Percentiles rank a stretch among this genome's conserved stretches.
phyloP scores from a whole-genome alignment of 2,329 filamentous ascomycete species.

The Talaromyces verruculosus region DNA sequence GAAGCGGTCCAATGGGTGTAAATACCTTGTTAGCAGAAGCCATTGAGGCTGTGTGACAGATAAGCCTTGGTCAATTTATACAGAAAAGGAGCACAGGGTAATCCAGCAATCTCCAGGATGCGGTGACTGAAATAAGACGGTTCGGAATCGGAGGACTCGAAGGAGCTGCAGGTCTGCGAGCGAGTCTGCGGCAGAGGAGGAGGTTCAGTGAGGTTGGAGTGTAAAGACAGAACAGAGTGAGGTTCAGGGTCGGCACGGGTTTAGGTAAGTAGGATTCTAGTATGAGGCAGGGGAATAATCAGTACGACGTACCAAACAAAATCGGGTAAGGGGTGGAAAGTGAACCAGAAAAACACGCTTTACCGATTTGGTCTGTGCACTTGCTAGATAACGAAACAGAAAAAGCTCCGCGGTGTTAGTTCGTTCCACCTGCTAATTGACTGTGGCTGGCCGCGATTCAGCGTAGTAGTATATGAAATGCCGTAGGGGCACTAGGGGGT shows the following conservation, averaged over 20 bases:
- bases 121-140: constrained; percentile 10
- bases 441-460: constrained; percentile 9
- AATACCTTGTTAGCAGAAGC: constrained; percentile 22
- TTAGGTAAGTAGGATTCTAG: constrained; percentile 2
- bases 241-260: neutral
- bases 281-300: constrained; percentile 12
- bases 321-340: constrained; percentile 16
- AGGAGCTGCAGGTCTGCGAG: constrained; percentile 16
- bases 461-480: neutral
- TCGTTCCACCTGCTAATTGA: constrained; percentile 12
- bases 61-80: constrained; percentile 15
- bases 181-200: constrained; percentile 9
- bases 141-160: constrained; percentile 11
- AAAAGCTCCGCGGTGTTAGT: constrained; percentile 12
- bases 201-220: neutral
- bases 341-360: constrained; percentile 8
- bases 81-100: neutral
- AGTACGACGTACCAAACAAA: constrained; percentile 12
- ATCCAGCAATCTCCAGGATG: constrained; percentile 21
- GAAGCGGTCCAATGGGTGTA: constrained; percentile 5
- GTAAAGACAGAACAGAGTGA: neutral
- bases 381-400: constrained; percentile 14
- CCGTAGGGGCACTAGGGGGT: neutral
- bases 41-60: constrained; percentile 19
- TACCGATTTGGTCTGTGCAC: constrained; percentile 11